Conservation (phyloP, 139 green algal species). For the Raphidocelis subcapitata region DNA sequence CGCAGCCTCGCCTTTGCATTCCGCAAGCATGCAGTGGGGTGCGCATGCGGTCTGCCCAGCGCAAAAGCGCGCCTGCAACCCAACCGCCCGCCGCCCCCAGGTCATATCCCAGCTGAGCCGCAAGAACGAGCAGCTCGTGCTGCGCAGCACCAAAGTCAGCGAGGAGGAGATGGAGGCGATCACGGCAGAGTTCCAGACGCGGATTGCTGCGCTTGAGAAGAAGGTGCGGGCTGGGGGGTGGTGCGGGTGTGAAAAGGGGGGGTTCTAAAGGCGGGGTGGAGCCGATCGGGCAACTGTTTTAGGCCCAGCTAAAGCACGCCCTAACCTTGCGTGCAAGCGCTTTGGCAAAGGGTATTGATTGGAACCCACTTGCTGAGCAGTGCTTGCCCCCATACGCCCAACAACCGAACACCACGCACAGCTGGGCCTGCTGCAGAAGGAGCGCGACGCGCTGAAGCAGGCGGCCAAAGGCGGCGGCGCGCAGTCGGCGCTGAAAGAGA, state of each 20-base stretch:
- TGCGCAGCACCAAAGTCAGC: conserved; percentile 37
- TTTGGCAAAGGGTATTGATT: background rate
- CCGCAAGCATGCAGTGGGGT: too few species aligned
- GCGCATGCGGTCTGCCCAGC: too few species aligned
- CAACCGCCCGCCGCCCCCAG: background rate
- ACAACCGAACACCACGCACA: background rate
- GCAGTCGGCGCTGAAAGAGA: too few species aligned
- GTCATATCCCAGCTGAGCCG: conserved; percentile 45
- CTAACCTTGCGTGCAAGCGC: background rate
- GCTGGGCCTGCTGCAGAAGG: conserved; percentile 65
- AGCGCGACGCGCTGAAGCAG: conserved; percentile 85
- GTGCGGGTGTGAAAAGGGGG: background rate
- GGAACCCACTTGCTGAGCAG: background rate
- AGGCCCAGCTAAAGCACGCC: background rate
- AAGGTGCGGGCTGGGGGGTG: conserved; percentile 21
- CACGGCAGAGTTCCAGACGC: conserved; percentile 57
- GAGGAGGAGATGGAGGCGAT: conserved; percentile 44
- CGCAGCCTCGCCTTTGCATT: background rate
- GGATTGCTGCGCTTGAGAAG: conserved; percentile 48
- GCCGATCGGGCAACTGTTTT: background rate
- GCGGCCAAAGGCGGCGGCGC: conserved; percentile 25
- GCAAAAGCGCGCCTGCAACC: too few species aligned
- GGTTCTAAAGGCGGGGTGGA: background rate
- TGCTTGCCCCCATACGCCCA: background rate
- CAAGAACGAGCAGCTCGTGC: conserved; percentile 76